A percentile compares a stretch with the other conserved stretches of the same genome.
Conservation (phyloP, 2,329 filamentous ascomycete genomes). For the Trichoderma asperellum region DNA sequence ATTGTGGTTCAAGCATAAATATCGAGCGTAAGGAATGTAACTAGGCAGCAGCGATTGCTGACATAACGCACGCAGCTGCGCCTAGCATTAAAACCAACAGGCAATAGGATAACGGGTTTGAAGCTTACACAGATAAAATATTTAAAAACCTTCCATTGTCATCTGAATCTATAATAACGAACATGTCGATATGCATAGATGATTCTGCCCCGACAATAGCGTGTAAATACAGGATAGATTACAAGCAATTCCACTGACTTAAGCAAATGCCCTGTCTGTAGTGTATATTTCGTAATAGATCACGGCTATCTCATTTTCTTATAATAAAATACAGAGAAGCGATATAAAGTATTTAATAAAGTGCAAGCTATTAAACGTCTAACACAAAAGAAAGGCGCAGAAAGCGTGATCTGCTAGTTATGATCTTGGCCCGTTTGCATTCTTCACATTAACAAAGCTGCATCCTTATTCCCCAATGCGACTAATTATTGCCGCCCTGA, state of each 20-base stretch:
- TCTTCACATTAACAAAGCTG: neutral
- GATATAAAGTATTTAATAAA: neutral
- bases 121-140: neutral
- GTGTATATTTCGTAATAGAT: too few species aligned
- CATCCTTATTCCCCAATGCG: neutral
- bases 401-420: neutral
- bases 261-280: too few species aligned
- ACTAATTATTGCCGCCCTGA: neutral
- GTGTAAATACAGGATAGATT: neutral
- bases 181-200: neutral
- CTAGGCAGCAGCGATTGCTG: neutral
- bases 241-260: too few species aligned
- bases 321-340: too few species aligned
- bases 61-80: neutral
- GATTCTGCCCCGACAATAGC: neutral
- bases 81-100: neutral
- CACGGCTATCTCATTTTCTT: too few species aligned
- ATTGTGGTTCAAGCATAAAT: neutral
- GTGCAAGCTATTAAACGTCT: neutral
- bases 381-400: neutral
- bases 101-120: neutral
- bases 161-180: neutral
- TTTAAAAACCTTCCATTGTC: neutral
- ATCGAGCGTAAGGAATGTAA: neutral
- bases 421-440: neutral